Conservation (phyloP, 2,329 filamentous ascomycete genomes). For the Graphilbum sp. region DNA sequence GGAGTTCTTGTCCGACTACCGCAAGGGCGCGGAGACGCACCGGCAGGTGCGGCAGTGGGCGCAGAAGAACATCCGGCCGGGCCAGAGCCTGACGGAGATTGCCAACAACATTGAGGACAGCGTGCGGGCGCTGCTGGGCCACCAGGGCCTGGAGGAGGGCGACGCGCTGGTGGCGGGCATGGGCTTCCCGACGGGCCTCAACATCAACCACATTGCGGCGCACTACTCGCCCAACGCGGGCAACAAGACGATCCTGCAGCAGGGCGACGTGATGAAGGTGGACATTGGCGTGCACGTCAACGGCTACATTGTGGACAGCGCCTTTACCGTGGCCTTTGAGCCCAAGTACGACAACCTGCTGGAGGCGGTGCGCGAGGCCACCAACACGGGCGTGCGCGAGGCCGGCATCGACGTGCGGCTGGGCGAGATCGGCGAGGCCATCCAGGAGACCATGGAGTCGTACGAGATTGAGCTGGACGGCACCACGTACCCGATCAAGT, state of each 20-base stretch:
- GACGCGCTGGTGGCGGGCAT: constrained; percentile 62
- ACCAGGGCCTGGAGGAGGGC: constrained; percentile 59
- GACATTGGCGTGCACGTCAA: constrained; percentile 72
- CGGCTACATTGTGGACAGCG: constrained; percentile 65
- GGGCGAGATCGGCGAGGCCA: constrained; percentile 65
- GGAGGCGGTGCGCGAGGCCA: constrained; percentile 56
- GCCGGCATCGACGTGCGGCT: constrained; percentile 86
- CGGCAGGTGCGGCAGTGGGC: constrained; percentile 70
- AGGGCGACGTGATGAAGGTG: constrained; percentile 66
- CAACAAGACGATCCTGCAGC: constrained; percentile 58
- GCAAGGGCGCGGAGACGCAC: constrained; percentile 63
- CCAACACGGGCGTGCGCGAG: constrained; percentile 75
- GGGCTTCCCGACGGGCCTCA: constrained; percentile 70
- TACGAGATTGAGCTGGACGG: constrained; percentile 78
- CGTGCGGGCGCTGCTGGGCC: constrained; percentile 57
- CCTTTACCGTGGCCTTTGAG: constrained; percentile 66
- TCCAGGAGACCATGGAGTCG: constrained; percentile 87
- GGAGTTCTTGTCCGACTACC: constrained; percentile 63
- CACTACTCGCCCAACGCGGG: constrained; percentile 75
- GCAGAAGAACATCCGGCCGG: constrained; percentile 63
- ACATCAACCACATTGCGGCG: constrained; percentile 67
- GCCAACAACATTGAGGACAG: constrained; percentile 69
- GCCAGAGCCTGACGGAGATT: constrained; percentile 61
- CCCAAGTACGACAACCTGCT: constrained; percentile 60
- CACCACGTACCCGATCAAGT: constrained; percentile 62